Conservation (phyloP, 2,329 filamentous ascomycete genomes). For the Phyllosticta citrichinensis region DNA sequence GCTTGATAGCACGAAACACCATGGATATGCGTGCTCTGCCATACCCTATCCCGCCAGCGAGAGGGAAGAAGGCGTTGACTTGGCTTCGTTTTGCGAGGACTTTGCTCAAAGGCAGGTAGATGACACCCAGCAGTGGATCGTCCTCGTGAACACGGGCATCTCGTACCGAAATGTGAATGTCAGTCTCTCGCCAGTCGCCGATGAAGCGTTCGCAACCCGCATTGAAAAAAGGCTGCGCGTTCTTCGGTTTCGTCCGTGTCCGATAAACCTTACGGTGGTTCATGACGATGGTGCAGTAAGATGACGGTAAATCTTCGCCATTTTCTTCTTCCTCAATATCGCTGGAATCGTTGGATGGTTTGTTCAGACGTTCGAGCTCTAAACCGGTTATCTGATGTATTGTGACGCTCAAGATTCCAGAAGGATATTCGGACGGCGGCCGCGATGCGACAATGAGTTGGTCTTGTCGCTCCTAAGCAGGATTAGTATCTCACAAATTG, state of each 20-base stretch:
- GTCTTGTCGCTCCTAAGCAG: conserved; percentile 33
- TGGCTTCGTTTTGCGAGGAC: conserved; percentile 55
- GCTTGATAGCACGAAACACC: conserved; percentile 60
- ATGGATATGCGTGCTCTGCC: conserved; percentile 59
- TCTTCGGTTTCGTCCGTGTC: conserved; percentile 68
- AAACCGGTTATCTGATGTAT: conserved; percentile 65
- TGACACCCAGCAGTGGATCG: conserved; percentile 57
- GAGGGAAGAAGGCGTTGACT: conserved; percentile 54
- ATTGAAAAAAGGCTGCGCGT: conserved; percentile 69
- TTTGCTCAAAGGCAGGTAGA: conserved; percentile 55
- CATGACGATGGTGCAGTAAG: conserved; percentile 63
- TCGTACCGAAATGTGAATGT: conserved; percentile 58
- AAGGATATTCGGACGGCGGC: conserved; percentile 51
- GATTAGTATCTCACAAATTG: neutral
- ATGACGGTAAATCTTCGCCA: conserved; percentile 54
- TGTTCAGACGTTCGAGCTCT: conserved; percentile 51
- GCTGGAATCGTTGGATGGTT: conserved; percentile 33
- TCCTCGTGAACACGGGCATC: conserved; percentile 61
- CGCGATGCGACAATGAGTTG: conserved; percentile 59
- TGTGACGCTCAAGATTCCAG: conserved; percentile 59
- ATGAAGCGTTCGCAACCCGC: conserved; percentile 65
- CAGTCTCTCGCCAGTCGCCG: conserved; percentile 55
- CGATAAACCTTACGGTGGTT: conserved; percentile 62
- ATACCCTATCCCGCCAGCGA: conserved; percentile 63
- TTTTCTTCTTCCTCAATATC: conserved; percentile 52